Conservation (phyloP, 106 monocot genomes). For the Alisma plantagoaquatica region DNA sequence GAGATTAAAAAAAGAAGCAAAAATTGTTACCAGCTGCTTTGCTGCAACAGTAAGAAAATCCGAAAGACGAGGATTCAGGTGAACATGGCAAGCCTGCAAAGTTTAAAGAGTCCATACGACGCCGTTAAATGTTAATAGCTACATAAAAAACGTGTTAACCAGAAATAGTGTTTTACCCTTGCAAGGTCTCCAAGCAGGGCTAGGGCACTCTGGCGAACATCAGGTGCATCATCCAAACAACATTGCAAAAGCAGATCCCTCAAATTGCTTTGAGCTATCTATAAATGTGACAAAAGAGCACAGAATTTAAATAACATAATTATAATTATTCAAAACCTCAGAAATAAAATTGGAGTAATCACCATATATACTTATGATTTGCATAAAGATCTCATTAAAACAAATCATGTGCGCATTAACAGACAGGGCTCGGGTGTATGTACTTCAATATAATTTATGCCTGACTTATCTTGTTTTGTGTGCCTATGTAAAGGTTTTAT, state of each 20-base stretch:
- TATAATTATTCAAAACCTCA: too few relatives aligned
- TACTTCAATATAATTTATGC: too few relatives aligned
- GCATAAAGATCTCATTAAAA: too few relatives aligned
- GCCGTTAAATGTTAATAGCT: not conserved
- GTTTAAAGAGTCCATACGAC: not conserved
- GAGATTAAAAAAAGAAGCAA: not conserved
- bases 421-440: too few relatives aligned
- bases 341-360: too few relatives aligned
- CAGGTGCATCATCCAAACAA: conserved; percentile 82
- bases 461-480: too few relatives aligned
- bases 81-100: conserved; percentile 88
- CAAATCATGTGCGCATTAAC: too few relatives aligned
- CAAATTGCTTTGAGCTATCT: conserved; percentile 89
- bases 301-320: not conserved
- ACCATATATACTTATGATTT: too few relatives aligned
- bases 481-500: too few relatives aligned
- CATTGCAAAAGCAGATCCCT: conserved; percentile 88
- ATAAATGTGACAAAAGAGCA: not conserved
- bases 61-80: conserved; percentile 64
- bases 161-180: conserved; percentile 32
- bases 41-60: conserved; percentile 83
- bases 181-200: conserved; percentile 98
- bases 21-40: conserved; percentile 67
- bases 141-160: not conserved
- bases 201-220: conserved; percentile 94